Conservation (phyloP, 2,329 filamentous ascomycete genomes). For the Didymella sp. region DNA sequence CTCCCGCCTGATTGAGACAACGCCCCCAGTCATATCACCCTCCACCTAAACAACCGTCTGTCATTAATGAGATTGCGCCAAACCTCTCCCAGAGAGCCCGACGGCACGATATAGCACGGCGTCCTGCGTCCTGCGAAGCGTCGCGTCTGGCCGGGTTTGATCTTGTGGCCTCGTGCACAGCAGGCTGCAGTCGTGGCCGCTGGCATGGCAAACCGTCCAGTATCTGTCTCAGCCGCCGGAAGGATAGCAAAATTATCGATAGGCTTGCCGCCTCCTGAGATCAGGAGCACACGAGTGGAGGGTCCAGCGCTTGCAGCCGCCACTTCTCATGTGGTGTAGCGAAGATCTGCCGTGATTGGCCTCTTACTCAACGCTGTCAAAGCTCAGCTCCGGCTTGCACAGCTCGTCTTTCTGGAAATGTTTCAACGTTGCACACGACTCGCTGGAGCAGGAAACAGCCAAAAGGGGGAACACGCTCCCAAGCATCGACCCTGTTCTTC, state of each 20-base stretch:
- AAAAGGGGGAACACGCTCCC: background rate
- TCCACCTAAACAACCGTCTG: conserved; percentile 7
- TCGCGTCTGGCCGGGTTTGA: background rate
- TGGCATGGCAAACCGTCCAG: conserved; percentile 5
- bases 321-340: conserved; percentile 7
- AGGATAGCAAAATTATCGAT: conserved; percentile 13
- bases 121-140: conserved; percentile 9
- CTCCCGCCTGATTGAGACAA: conserved; percentile 4
- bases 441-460: background rate
- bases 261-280: conserved; percentile 7
- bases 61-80: conserved; percentile 15
- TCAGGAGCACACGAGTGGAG: background rate
- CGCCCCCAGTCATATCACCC: conserved; percentile 2
- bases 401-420: background rate
- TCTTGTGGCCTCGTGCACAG: conserved; percentile 11
- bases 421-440: background rate
- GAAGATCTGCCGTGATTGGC: conserved; percentile 8
- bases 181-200: background rate
- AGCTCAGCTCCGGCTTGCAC: conserved; percentile 1
- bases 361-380: background rate
- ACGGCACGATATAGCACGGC: conserved; percentile 6
- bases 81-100: conserved; percentile 14
- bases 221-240: conserved; percentile 4
- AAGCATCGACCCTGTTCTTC: conserved; percentile 5
- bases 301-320: conserved; percentile 9